phyloP scores from a whole-genome alignment of 148 eudicot genomes.

The Suaeda aralocaspica region DNA sequence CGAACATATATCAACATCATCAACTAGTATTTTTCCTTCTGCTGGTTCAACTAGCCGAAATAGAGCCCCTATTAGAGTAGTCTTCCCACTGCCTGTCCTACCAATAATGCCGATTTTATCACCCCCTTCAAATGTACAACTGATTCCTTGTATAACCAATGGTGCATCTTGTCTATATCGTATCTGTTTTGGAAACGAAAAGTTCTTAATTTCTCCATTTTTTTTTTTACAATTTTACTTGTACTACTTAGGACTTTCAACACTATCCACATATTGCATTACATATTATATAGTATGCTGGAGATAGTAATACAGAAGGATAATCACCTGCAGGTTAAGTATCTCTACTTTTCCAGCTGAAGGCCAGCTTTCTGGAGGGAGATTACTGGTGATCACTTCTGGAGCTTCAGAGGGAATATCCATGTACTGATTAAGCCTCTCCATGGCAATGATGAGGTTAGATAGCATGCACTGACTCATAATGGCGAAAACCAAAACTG shows the following conservation, averaged over 20 bases:
- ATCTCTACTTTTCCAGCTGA: constrained; percentile 71
- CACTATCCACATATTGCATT: too few relatives aligned
- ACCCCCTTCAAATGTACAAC: constrained; percentile 81
- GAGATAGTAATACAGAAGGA: neutral
- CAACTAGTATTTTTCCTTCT: constrained; percentile 62
- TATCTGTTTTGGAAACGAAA: too few relatives aligned
- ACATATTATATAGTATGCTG: too few relatives aligned
- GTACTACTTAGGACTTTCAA: too few relatives aligned
- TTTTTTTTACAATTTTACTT: too few relatives aligned
- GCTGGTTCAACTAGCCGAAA: constrained; percentile 81
- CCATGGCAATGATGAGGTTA: constrained; percentile 73
- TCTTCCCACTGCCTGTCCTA: constrained; percentile 88
- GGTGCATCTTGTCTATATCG: constrained; percentile 72
- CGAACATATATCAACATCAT: constrained; percentile 64
- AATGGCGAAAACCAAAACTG: constrained; percentile 53
- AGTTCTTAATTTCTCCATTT: too few relatives aligned
- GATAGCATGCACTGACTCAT: constrained; percentile 68
- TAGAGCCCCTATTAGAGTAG: constrained; percentile 77
- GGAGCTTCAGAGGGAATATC: constrained; percentile 87
- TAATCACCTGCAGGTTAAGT: constrained; percentile 53
- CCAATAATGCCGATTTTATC: constrained; percentile 82
- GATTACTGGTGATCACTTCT: constrained; percentile 48
- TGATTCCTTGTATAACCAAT: constrained; percentile 70
- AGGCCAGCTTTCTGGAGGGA: constrained; percentile 76
- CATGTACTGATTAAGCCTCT: constrained; percentile 82